Evolutionary conservation across 208 protist species (phyloP), one percentile per base, ranked within the genome.

Genomic region (Acanthamoeba polyphaga): DNA sequence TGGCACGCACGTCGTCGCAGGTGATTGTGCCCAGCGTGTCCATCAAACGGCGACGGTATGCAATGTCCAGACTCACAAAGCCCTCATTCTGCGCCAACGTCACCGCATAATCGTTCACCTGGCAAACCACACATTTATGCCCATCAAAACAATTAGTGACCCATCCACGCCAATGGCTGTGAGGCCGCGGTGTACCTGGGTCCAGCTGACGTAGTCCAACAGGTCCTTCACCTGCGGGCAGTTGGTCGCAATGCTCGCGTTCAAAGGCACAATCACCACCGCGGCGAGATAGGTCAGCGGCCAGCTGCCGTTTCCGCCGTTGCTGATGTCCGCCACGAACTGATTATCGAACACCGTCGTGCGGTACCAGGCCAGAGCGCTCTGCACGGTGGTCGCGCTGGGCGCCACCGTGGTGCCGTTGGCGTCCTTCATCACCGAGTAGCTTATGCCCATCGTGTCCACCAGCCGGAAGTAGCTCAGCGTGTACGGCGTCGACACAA

Each of bases 1-100:
- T 62, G 22, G 51, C 78, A 27, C 51, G 43, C 51, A 17, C 51
- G 78, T 9, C 8, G 24, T 51, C 43, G 51, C 78, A 87, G 34
- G 38, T 87, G 78, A 87, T 87, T 7, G 78, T 62, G 34, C 78
- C 78, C 43, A 87, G 78, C 43, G 38, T 13, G 51, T 87, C 78
- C 43, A 87, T 87, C 13, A 87, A 19, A 19, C 32, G 17, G 49
- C 51, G 43, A 2, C 78, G 78, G n/a, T 87, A 87, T 6, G 78
- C 49, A 9, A 87, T 87, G 78, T 62, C 78, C 27, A 87, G 78
- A 9, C 27, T 62, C 10, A 60, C n/a, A 24, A 87, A 87, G 78
- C 78, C 78, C 22, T 29, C 49, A 17, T 38, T 87, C 49, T 29
- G 22, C 6, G 78, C 78, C 43, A 60, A 29, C 51, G 43, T 38